Evolutionary conservation across 2,329 filamentous ascomycete species (phyloP), one percentile per base, ranked within the genome.

Genomic region (Claviceps sp.): DNA sequence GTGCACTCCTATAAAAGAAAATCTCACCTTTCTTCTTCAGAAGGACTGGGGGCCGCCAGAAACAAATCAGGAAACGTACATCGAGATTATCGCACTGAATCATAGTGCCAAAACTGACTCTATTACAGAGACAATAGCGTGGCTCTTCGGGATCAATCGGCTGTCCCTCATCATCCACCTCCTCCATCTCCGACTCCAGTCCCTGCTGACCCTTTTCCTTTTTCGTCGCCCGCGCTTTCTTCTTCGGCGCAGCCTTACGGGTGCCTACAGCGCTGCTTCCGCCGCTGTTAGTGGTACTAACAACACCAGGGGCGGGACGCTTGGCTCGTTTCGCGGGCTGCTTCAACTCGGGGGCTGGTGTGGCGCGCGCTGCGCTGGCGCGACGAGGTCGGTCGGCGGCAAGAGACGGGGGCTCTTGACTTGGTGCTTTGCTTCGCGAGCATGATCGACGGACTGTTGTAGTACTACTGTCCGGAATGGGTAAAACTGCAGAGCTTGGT

Each of bases 21-120:
- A 26, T 7, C 3, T 3, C 30, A 34, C 30, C 30, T 4, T 11
- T 34, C 30, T 34, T 34, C 30, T 34, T 4, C 8, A 24, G 24
- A 24, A 37, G 45, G 13, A n/a, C 5, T 34, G 30, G 9, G 30
- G 14, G 34, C 14, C n/a, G 18, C 5, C 11, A 22, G 20, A 43
- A 13, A 22, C 41, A 18, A 43, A 14, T 13, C 37, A 4, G 20
- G 44, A 52, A 51, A 70, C 81, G 78, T 70, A 87, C 84, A 67
- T 87, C 83, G 45, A 79, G 72, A 60, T 89, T 89, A 61, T 91
- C 87, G 67, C 87, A 93, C 55, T 81, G 79, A 63, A 93, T 87
- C 87, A 93, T 93, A 20, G 77, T 82, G 50, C 87, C 87, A 63
- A 84, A 90, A 64, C 85, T 89, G 50, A 93, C 85, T 53, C 87